Conservation (phyloP, 140 eudicot species). For the Senecio squalidus region DNA sequence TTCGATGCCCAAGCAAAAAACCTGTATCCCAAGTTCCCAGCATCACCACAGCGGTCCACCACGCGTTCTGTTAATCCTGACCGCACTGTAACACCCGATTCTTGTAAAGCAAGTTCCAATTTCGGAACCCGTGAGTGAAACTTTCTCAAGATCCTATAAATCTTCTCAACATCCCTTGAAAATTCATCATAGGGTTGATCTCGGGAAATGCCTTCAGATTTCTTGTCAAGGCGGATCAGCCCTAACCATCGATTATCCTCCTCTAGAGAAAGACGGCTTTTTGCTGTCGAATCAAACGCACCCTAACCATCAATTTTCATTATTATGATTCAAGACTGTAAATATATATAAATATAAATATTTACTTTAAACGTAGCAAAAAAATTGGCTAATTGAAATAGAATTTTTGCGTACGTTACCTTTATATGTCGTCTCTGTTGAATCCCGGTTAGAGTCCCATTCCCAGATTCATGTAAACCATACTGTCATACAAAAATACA, state of each 20-base stretch:
- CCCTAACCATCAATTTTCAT: conserved; percentile 21
- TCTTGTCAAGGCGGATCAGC: conserved; percentile 42
- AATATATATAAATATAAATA: conserved; percentile 1
- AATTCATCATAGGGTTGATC: conserved; percentile 56
- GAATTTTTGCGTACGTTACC: conserved; percentile 11
- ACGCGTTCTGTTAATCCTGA: conserved; percentile 76
- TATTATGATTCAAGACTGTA: conserved; percentile 17
- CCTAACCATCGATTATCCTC: conserved; percentile 30
- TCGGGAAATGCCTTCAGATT: conserved; percentile 13
- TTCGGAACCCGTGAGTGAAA: conserved; percentile 82
- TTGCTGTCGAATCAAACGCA: conserved; percentile 14
- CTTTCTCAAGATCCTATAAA: conserved; percentile 67
- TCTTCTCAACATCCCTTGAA: conserved; percentile 64
- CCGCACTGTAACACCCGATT: conserved; percentile 66
- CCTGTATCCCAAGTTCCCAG: conserved; percentile 77
- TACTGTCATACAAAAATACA: conserved; percentile 9
- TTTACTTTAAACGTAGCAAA: neutral
- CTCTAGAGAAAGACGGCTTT: conserved; percentile 1
- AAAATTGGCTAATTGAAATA: neutral
- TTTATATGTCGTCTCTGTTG: neutral
- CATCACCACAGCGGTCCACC: conserved; percentile 83
- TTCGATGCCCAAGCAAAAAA: conserved; percentile 81
- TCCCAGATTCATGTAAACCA: conserved; percentile 1
- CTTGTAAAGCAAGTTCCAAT: conserved; percentile 76
- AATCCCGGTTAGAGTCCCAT: neutral